Conservation (phyloP, 495 filamentous ascomycete species). For the Polyplosphaeria fusca region DNA sequence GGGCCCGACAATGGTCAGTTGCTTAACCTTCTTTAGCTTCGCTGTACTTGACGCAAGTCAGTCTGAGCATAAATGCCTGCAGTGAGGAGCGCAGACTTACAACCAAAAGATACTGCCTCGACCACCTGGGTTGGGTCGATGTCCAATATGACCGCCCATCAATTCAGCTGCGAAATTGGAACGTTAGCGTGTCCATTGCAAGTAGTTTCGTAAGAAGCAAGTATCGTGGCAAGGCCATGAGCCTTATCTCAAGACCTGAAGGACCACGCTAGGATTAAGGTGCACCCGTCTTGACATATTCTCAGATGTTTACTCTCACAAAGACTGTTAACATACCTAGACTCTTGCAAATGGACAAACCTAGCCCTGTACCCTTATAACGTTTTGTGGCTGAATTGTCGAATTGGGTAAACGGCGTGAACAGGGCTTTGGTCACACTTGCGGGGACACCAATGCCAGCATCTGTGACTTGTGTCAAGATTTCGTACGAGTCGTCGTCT, state of each 20-base stretch:
- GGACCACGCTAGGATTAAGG: no score
- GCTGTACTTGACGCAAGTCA: no score
- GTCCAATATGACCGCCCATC: slow-evolving; percentile 37
- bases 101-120: slow-evolving; percentile 62
- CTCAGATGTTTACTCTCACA: no score
- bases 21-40: slow-evolving; percentile 48
- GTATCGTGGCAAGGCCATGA: no score
- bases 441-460: slow-evolving; percentile 27
- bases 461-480: slow-evolving; percentile 45
- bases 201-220: no score
- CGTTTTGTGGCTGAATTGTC: slow-evolving; percentile 31
- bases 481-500: slow-evolving; percentile 44
- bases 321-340: no score
- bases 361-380: slow-evolving; percentile 30
- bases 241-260: no score
- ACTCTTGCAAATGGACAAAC: slow-evolving; percentile 32
- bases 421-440: slow-evolving; percentile 3
- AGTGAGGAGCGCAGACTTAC: no score
- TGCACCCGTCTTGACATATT: no score
- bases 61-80: no score
- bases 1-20: slow-evolving; percentile 25
- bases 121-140: slow-evolving; percentile 51
- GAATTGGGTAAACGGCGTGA: slow-evolving; percentile 33
- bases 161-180: no score
- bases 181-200: no score